Percentiles rank a stretch among this genome's conserved stretches.
phyloP scores from a whole-genome alignment of 2,329 filamentous ascomycete genomes.

The Monosporascus sp. region DNA sequence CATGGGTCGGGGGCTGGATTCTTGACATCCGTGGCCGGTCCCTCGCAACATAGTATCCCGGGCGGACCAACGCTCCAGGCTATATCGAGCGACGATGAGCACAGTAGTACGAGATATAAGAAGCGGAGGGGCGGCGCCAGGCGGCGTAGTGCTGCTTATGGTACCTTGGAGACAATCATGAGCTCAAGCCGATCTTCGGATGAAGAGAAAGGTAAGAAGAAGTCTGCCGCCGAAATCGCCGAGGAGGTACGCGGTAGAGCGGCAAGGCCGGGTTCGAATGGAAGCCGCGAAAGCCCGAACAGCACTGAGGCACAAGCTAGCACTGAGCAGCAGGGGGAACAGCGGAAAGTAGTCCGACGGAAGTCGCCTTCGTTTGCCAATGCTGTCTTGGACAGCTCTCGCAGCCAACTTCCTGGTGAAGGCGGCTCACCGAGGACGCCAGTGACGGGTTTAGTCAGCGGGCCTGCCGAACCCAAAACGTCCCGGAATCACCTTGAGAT shows the following conservation, averaged over 20 bases:
- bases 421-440: slow-evolving; percentile 27
- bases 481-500: slow-evolving; percentile 47
- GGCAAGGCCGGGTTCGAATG: slow-evolving; percentile 26
- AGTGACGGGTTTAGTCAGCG: slow-evolving; percentile 43
- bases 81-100: slow-evolving; percentile 53
- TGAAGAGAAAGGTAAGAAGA: slow-evolving; percentile 56
- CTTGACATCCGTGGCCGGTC: slow-evolving; percentile 22
- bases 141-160: slow-evolving; percentile 51
- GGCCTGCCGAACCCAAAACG: slow-evolving; percentile 53
- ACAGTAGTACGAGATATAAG: slow-evolving; percentile 31
- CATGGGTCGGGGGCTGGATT: slow-evolving; percentile 54
- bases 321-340: slow-evolving; percentile 13
- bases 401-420: slow-evolving; percentile 23
- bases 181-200: slow-evolving; percentile 60
- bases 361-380: slow-evolving; percentile 41
- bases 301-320: slow-evolving; percentile 23
- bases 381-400: slow-evolving; percentile 39
- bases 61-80: slow-evolving; percentile 53
- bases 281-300: slow-evolving; percentile 24
- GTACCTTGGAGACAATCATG: slow-evolving; percentile 62
- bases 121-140: slow-evolving; percentile 37
- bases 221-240: slow-evolving; percentile 50
- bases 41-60: slow-evolving; percentile 22
- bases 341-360: slow-evolving; percentile 22
- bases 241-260: slow-evolving; percentile 49